phyloP scores from a whole-genome alignment of 192 early-diverging fungal species.

The Backusella circina region DNA sequence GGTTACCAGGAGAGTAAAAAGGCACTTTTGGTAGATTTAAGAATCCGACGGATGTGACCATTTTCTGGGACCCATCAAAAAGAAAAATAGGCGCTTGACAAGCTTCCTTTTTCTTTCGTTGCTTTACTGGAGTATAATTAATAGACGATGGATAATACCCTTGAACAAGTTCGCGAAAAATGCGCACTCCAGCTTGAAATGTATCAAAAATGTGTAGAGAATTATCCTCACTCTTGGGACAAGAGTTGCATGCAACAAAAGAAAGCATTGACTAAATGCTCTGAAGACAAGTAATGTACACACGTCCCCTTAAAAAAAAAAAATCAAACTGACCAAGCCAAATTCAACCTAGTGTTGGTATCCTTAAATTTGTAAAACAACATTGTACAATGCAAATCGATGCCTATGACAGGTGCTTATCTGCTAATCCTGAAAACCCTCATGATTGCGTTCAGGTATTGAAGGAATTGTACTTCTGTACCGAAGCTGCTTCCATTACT shows the following conservation, averaged over 20 bases:
- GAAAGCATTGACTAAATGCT: constrained; percentile 53
- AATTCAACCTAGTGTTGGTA: constrained; percentile 40
- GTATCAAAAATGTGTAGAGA: constrained; percentile 53
- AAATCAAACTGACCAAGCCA: constrained; percentile 1
- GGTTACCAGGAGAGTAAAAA: neutral
- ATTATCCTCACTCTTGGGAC: constrained; percentile 52
- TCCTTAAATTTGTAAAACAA: constrained; percentile 56
- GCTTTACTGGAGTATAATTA: neutral
- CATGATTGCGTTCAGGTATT: constrained; percentile 46
- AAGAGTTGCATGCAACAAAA: constrained; percentile 51
- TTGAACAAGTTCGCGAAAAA: constrained; percentile 52
- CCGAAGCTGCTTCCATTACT: constrained; percentile 37
- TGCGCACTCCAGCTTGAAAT: constrained; percentile 52
- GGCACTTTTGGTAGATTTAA: neutral
- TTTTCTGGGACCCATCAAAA: neutral
- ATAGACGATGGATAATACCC: constrained; percentile 46
- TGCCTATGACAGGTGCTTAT: constrained; percentile 50
- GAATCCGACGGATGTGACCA: neutral
- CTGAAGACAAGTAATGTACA: constrained; percentile 50
- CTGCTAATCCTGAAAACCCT: constrained; percentile 45
- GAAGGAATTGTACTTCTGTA: constrained; percentile 51
- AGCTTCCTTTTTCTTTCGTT: neutral
- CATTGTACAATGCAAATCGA: constrained; percentile 48
- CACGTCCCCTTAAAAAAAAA: neutral
- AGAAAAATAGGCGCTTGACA: neutral